A percentile compares a stretch with the other conserved stretches of the same genome.
Evolutionary conservation across 805 yeast genomes (phyloP).

Genomic region (Cyberlindnera amylophila): DNA sequence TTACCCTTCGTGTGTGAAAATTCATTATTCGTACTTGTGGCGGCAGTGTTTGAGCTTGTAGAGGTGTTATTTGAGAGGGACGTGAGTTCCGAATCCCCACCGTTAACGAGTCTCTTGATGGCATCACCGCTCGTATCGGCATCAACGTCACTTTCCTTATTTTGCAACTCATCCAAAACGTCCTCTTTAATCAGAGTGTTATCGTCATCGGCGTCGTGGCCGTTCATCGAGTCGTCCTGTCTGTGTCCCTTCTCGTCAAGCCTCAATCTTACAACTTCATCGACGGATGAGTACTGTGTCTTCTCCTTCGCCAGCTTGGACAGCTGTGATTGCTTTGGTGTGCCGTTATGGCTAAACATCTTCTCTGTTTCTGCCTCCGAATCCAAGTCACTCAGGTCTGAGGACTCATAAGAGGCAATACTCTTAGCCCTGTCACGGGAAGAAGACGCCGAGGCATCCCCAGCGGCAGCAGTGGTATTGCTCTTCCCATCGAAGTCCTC

Average conservation of each 20-base stretch:
- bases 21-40: neutral
- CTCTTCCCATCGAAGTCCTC: too few relatives aligned
- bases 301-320: slow-evolving; percentile 41
- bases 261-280: slow-evolving; percentile 6
- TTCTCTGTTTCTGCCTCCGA: slow-evolving; percentile 92
- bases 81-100: slow-evolving; percentile 9
- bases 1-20: slow-evolving; percentile 8
- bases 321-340: slow-evolving; percentile 23
- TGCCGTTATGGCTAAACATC: slow-evolving; percentile 48
- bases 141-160: slow-evolving; percentile 23
- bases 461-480: too few relatives aligned
- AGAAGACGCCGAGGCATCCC: too few relatives aligned
- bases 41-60: neutral
- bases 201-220: slow-evolving; percentile 15
- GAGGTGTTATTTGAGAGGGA: too few relatives aligned
- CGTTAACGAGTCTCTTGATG: slow-evolving; percentile 21
- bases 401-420: slow-evolving; percentile 21
- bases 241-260: slow-evolving; percentile 12
- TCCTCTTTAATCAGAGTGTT: slow-evolving; percentile 25
- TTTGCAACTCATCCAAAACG: slow-evolving; percentile 19
- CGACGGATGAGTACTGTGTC: slow-evolving; percentile 4
- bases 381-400: slow-evolving; percentile 56
- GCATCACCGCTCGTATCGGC: slow-evolving; percentile 23
- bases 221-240: too few relatives aligned
- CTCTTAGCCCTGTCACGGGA: neutral